These are phyloP conservation scores for Triticum dicoccoides DNA, from an alignment of 176 grass and related monocot species.

Conservation along the genomic window DNA sequence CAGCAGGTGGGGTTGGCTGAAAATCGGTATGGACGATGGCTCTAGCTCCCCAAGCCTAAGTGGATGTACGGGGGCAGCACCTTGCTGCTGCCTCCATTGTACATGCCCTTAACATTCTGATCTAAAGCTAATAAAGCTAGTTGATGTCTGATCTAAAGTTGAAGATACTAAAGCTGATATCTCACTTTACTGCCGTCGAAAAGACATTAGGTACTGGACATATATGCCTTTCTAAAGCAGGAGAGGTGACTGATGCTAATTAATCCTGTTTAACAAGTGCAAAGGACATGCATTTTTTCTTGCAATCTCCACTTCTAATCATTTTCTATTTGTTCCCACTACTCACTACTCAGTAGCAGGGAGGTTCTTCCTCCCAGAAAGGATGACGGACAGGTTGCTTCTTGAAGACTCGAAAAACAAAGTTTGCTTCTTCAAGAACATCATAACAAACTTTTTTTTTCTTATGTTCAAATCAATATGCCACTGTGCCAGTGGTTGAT, in stretches of 20 bases:
- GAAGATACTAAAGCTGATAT: constrained; percentile 28
- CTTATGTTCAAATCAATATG: neutral
- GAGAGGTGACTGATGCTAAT: neutral
- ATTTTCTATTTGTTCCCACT: neutral
- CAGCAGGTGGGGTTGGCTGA: too few species aligned
- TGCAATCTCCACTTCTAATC: neutral
- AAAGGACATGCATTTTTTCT: neutral
- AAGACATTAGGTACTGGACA: constrained; percentile 5
- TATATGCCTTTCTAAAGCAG: constrained; percentile 14
- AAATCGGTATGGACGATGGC: too few species aligned
- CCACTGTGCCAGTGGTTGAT: neutral
- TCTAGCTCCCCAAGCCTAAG: too few species aligned
- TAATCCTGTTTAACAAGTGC: neutral
- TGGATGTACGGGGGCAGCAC: too few species aligned
- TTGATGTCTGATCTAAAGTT: constrained; percentile 23
- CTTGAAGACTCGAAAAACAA: too few species aligned
- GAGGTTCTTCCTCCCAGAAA: neutral
- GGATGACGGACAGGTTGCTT: neutral
- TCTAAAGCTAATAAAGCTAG: neutral
- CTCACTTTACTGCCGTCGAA: constrained; percentile 9
- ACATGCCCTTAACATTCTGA: neutral
- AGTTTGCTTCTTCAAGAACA: neutral
- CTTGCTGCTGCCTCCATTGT: too few species aligned
- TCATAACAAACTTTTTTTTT: neutral
- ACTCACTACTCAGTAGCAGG: neutral